Base-by-base conservation (phyloP, 768 basidiomycete species). In the Antrodiella citrinella region DNA sequence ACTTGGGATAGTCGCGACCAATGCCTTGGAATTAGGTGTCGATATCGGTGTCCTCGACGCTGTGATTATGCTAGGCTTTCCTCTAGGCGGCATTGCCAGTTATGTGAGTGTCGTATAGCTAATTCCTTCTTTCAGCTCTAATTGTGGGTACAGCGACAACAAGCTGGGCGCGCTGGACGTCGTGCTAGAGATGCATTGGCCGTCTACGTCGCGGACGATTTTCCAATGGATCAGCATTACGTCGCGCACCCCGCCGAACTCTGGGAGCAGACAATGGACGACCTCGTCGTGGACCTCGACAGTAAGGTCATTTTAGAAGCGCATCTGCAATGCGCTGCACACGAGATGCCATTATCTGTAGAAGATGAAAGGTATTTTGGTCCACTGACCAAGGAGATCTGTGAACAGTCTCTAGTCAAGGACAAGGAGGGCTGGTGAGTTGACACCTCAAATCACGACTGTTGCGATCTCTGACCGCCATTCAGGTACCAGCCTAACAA, bases 11-110 rank as follows among this genome's bases (percentile, higher is more conserved):
- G 75, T 95, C 26, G 87, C 91, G 0, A 95, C 91, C 0, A 94
- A 91, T 58, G 91, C 91, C 0, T 74, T 94, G 11, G 92, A 95
- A 64, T 78, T 94, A 4, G 91, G 91, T 12, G 84, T 92, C n/a
- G 90, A 93, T 58, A 92, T 93, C 26, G 91, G 89, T 13, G 78
- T 76, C n/a, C 65, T 93, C 47, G 92, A 94, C 60, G 88, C 86
- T 4, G 91, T 94, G 39, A 79, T 95, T 49, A 88, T 91, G 77
- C 76, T 92, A 23, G 89, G 89, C 1, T 91, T 94, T 62, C 91
- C 91, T 0, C 72, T 78, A 48, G 79, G 63, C 19, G 63, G 76
- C 39, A 67, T 93, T 26, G 84, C 91, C 0, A 92, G 88, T 57
- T 86, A 91, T 51, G 90, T 91, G 51, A 58, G 79, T 66, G 25